Evolutionary conservation across 2,329 filamentous ascomycete genomes (phyloP), one percentile per base, ranked within the genome.

Genomic region (Diplodia sapinea): DNA sequence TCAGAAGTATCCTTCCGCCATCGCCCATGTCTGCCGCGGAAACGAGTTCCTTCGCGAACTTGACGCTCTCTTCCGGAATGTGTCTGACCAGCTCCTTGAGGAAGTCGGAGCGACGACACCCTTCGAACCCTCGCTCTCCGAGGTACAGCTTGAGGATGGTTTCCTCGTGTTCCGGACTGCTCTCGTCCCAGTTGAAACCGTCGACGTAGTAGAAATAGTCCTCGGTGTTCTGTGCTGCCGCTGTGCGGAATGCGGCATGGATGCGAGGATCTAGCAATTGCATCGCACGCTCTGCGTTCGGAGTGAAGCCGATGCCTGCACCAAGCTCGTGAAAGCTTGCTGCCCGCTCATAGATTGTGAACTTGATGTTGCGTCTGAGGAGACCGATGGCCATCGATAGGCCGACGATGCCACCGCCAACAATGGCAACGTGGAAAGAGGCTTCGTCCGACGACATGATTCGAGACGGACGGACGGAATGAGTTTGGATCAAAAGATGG

Each of bases 321-420:
- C 75, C 75, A 15, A 74, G 70, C 17, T 73, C 70, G 11, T 71
- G 71, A 52, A 73, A 75, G 12, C 70, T 68, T 3, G 68, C 43
- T 5, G 72, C 73, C 17, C 70, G 69, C 68, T 77, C 75, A 51
- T 75, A 77, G 62, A 77, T 70, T 15, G 70, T 73, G 66, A 75
- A 74, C 0, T 70, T 69, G 36, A 76, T 59, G 20, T 62, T 65
- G 38, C 71, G 71, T 54, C 73, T 70, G 26, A 68, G 68, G 47
- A 76, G 70, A 6, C 71, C 73, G 51, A 76, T 73, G 23, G 73
- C 74, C 13, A 76, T 67, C 13, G 70, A 71, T 11, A 76, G 67
- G 17, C 74, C 74, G 11, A 69, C 72, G 12, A 76, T 75, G n/a
- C 74, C 74, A 38, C 74, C 74, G 31, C 74, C 74, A 29, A 74